Evolutionary conservation across 2,329 filamentous ascomycete genomes (phyloP).

Genomic region (Coleophoma cylindrospora): DNA sequence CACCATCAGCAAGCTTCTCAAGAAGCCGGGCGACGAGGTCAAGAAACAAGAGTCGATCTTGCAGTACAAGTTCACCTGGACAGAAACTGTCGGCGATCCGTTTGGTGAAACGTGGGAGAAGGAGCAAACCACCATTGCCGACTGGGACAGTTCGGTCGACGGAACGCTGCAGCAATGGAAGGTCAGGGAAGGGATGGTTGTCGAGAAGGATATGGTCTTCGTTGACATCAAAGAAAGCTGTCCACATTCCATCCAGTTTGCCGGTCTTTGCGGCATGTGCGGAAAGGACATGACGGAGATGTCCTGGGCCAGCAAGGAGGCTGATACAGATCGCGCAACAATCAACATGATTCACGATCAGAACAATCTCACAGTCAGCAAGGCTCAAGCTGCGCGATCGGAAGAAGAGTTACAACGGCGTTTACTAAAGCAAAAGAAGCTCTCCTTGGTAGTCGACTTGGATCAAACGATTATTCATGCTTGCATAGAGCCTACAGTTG

Average conservation of each 20-base stretch:
- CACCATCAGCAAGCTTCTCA: slow-evolving; percentile 81
- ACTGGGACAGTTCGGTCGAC: slow-evolving; percentile 80
- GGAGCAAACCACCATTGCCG: slow-evolving; percentile 65
- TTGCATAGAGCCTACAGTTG: slow-evolving; percentile 92
- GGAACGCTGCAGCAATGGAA: slow-evolving; percentile 75
- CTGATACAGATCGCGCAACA: slow-evolving; percentile 78
- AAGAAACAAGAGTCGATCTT: slow-evolving; percentile 74
- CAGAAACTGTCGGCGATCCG: slow-evolving; percentile 68
- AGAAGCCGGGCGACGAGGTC: slow-evolving; percentile 69
- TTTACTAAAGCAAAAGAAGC: slow-evolving; percentile 72
- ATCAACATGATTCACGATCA: slow-evolving; percentile 96
- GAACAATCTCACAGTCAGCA: slow-evolving; percentile 78
- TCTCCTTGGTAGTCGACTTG: slow-evolving; percentile 92
- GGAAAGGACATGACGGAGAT: slow-evolving; percentile 94
- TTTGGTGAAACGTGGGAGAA: slow-evolving; percentile 57
- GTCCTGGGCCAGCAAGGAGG: slow-evolving; percentile 75
- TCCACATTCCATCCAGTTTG: slow-evolving; percentile 85
- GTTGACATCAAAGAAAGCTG: slow-evolving; percentile 88
- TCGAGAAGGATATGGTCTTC: slow-evolving; percentile 51
- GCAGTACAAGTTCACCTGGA: slow-evolving; percentile 81
- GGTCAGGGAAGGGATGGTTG: slow-evolving; percentile 61
- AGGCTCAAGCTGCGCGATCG: slow-evolving; percentile 71
- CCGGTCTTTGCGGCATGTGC: slow-evolving; percentile 85
- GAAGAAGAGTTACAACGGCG: slow-evolving; percentile 85
- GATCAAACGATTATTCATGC: slow-evolving; percentile 99